A percentile compares a stretch with the other conserved stretches of the same genome.
Evolutionary conservation across 352 stramenopile species (phyloP).

Genomic region (Phytophthora pluvialis): DNA sequence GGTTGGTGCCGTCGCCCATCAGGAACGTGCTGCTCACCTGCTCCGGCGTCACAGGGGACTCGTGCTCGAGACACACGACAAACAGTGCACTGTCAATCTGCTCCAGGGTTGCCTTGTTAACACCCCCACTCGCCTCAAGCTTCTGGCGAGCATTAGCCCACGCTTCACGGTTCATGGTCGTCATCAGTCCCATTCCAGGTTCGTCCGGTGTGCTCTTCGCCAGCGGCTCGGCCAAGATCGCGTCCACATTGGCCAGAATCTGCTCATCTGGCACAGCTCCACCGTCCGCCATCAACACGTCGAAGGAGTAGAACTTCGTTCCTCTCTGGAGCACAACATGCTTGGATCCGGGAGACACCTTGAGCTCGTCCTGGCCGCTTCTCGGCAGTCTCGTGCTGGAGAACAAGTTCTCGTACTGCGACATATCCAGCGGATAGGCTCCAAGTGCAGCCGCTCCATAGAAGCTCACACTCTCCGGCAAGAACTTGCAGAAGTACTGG

Average conservation of each 20-base stretch:
- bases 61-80: constrained; percentile 81
- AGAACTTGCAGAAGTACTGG: constrained; percentile 80
- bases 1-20: constrained; percentile 82
- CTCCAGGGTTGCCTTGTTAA: constrained; percentile 77
- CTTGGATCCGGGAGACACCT: constrained; percentile 61
- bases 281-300: constrained; percentile 79
- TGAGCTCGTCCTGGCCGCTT: constrained; percentile 70
- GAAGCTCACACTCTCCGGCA: constrained; percentile 88
- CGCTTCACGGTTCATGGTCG: constrained; percentile 82
- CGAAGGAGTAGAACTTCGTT: constrained; percentile 87
- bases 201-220: constrained; percentile 36
- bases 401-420: constrained; percentile 92
- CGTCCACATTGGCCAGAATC: constrained; percentile 87
- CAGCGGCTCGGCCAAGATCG: constrained; percentile 78
- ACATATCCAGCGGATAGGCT: constrained; percentile 93
- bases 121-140: constrained; percentile 48
- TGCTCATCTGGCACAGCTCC: constrained; percentile 67
- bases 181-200: constrained; percentile 78
- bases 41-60: constrained; percentile 53
- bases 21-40: constrained; percentile 84
- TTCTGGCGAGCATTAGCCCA: constrained; percentile 80
- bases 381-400: constrained; percentile 77
- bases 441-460: constrained; percentile 87
- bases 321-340: constrained; percentile 90
- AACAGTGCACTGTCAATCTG: constrained; percentile 90